Conservation (phyloP, 2,329 filamentous ascomycete species). For the Paecilomyces sp. region DNA sequence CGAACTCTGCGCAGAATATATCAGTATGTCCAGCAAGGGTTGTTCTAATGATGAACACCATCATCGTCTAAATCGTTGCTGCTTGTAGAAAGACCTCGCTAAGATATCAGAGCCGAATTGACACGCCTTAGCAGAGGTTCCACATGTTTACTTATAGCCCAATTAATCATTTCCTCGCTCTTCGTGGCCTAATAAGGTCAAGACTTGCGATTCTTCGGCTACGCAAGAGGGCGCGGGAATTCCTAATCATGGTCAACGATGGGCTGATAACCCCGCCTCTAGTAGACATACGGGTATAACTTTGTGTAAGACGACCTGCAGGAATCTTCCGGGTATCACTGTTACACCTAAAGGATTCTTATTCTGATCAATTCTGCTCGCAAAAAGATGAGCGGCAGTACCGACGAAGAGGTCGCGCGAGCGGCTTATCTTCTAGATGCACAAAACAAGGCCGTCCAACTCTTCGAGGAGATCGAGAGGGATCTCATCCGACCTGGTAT, state of each 20-base stretch:
- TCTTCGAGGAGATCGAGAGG: conserved; percentile 43
- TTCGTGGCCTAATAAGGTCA: neutral
- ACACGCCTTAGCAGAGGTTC: neutral
- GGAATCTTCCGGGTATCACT: neutral
- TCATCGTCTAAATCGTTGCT: neutral
- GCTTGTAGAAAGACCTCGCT: neutral
- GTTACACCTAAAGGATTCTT: neutral
- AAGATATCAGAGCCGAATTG: neutral
- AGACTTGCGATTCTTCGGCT: neutral
- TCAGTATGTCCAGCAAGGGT: neutral
- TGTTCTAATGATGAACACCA: neutral
- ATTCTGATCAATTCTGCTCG: neutral
- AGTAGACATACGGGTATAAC: neutral
- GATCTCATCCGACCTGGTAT: conserved; percentile 42
- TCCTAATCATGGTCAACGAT: neutral
- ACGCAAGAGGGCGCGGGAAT: neutral
- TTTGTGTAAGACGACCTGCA: neutral
- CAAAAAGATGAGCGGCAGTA: neutral
- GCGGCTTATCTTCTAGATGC: conserved; percentile 38
- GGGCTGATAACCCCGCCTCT: neutral
- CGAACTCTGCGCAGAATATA: neutral
- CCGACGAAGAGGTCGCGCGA: conserved; percentile 14
- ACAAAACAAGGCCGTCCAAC: conserved; percentile 37
- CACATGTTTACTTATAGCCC: neutral
- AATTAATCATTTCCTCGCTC: neutral